These are phyloP conservation scores for Saturnispora besseyi DNA, from an alignment of 805 yeast species.

Conservation along the genomic window DNA sequence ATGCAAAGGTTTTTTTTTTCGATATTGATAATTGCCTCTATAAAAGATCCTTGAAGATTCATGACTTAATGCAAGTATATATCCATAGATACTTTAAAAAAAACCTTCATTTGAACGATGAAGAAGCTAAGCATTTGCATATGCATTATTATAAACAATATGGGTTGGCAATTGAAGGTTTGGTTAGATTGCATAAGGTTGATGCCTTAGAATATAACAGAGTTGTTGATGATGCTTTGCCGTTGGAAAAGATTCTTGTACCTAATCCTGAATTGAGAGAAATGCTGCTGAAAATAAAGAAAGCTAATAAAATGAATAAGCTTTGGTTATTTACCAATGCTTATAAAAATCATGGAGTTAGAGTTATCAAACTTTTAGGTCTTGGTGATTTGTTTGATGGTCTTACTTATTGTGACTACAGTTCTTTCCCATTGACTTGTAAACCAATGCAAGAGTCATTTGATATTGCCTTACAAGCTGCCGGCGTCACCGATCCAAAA, in stretches of 20 bases:
- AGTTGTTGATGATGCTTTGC: constrained; percentile 87
- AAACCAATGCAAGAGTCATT: constrained; percentile 79
- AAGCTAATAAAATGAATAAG: constrained; percentile 46
- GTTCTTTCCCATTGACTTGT: constrained; percentile 60
- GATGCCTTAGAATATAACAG: constrained; percentile 84
- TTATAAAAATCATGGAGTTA: constrained; percentile 77
- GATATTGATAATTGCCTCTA: constrained; percentile 94
- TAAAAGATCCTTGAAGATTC: constrained; percentile 62
- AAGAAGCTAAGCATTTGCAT: constrained; percentile 68
- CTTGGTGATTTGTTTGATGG: constrained; percentile 94
- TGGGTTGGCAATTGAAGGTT: constrained; percentile 90
- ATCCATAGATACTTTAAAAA: constrained; percentile 75
- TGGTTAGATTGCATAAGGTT: constrained; percentile 58
- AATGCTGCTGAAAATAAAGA: constrained; percentile 38
- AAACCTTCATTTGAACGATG: constrained; percentile 50
- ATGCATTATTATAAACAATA: constrained; percentile 71
- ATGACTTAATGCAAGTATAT: constrained; percentile 78
- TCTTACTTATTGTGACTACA: constrained; percentile 84
- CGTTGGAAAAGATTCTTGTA: constrained; percentile 64
- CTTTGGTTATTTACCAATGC: constrained; percentile 95
- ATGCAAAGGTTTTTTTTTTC: constrained; percentile 52
- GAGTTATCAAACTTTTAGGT: constrained; percentile 74
- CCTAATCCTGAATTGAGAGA: constrained; percentile 51
- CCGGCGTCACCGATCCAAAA: constrained; percentile 43
- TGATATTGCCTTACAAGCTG: constrained; percentile 51